Base-by-base conservation (phyloP, 345 rosid species). In the Reutealis trisperma region DNA sequence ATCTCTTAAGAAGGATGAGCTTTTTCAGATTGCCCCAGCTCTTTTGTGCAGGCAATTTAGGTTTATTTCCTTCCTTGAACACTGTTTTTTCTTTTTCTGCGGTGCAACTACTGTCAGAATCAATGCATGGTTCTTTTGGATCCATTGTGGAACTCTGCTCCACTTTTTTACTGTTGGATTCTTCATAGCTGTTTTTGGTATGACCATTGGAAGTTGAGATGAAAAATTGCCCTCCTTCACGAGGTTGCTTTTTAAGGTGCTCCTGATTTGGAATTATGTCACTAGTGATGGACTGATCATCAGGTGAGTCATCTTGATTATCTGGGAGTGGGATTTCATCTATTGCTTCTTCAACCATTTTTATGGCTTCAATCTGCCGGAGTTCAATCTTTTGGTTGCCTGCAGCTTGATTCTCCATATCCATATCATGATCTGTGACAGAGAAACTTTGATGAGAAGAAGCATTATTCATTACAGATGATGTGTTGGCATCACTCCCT, bases 311-410 rank as follows among this genome's bases (percentile, higher is more conserved):
- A 57, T 88, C 92, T 41, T 85, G 93, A 41, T 82, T 86, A 70
- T 91, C 96, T 70, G 86, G 78, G 25, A 70, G 85, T 42, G 92
- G 94, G 73, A 92, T 92, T 79, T 85, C 90, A 82, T 94, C 98
- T 15, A 94, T 92, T 66, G 94, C 98, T 74, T 94, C 87, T 85
- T 92, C 94, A 41, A 94, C 90, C 64, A 94, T 86, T 80, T 87
- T 90, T 75, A 94, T 85, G 70, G 97, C 94, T 89, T 94, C 94
- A 8, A 81, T 85, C 74, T 88, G 83, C 79, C 80, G 75, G 73
- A 73, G 67, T 74, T 87, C 84, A 58, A 83, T 75, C 68, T 76
- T 82, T 80, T 67, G 85, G 63, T 72, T 67, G 64, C 79, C 86
- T 71, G 76, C 64, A 1, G 24, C 70, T 24, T 79, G 69, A 78